These are phyloP conservation scores for Hypomyces perniciosus DNA, from an alignment of 2,329 filamentous ascomycete species.

Conservation along the genomic window DNA sequence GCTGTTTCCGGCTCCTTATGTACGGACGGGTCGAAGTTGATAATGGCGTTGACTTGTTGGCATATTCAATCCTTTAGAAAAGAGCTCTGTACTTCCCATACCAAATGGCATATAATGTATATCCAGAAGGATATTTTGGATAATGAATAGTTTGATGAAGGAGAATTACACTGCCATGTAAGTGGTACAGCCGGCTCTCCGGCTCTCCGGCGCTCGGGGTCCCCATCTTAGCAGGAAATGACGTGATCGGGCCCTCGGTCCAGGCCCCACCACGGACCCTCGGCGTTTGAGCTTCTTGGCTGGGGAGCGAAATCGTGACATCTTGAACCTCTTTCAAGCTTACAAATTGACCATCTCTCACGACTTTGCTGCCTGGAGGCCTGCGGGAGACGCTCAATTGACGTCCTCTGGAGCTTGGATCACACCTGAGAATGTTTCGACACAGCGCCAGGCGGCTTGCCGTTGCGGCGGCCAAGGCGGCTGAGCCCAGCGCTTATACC, in stretches of 20 bases:
- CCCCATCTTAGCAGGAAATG: conserved; percentile 13
- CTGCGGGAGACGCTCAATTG: conserved; percentile 15
- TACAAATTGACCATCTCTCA: not conserved
- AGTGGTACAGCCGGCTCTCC: not conserved
- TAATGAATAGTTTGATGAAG: not conserved
- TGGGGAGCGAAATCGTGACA: not conserved
- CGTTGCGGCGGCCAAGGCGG: conserved; percentile 43
- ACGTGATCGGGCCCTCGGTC: conserved; percentile 16
- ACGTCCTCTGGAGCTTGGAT: not conserved
- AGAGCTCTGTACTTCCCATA: not conserved
- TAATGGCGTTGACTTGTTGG: not conserved
- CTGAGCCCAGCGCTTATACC: conserved; percentile 51
- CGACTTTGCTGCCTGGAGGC: not conserved
- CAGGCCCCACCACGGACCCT: conserved; percentile 10
- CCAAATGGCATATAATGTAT: not conserved
- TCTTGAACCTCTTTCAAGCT: conserved; percentile 2
- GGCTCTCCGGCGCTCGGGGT: not conserved
- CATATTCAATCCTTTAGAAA: not conserved
- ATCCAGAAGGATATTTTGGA: not conserved
- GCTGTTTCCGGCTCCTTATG: conserved; percentile 75
- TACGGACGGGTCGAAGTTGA: conserved; percentile 37
- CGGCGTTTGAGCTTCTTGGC: conserved; percentile 2
- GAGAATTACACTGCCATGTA: not conserved
- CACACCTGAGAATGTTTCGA: conserved; percentile 54
- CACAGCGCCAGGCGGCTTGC: conserved; percentile 63